Percentiles rank a stretch among this genome's conserved stretches.
These are phyloP conservation scores for Quillaja saponaria DNA, from an alignment of 306 rosid species.

Conservation along the genomic window DNA sequence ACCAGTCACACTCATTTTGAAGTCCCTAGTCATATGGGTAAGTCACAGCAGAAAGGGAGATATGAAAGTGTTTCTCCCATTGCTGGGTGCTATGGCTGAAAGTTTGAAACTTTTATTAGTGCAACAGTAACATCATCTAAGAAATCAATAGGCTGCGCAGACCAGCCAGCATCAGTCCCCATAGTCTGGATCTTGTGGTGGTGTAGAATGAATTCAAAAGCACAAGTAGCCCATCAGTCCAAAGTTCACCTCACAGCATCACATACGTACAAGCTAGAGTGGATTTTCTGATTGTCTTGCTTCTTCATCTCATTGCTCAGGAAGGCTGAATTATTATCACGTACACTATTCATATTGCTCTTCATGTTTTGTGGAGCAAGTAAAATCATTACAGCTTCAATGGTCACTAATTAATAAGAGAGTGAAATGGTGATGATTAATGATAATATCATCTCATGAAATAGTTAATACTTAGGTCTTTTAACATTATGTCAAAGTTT, in stretches of 20 bases:
- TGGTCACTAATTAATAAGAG: constrained; percentile 31
- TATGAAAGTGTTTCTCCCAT: no score
- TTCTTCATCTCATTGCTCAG: constrained; percentile 32
- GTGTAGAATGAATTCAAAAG: constrained; percentile 50
- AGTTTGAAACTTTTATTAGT: not conserved
- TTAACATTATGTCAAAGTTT: no score
- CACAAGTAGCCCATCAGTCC: constrained; percentile 71
- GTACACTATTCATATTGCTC: not conserved
- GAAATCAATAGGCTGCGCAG: constrained; percentile 27
- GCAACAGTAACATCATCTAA: constrained; percentile 51
- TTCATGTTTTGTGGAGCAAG: constrained; percentile 28
- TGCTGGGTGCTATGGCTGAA: no score
- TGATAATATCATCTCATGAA: no score
- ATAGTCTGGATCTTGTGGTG: constrained; percentile 39
- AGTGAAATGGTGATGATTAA: not conserved
- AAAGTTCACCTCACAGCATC: constrained; percentile 36
- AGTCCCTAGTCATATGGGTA: no score
- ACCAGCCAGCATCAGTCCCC: constrained; percentile 39
- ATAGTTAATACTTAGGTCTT: no score
- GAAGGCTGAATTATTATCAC: constrained; percentile 27
- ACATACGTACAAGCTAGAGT: constrained; percentile 16
- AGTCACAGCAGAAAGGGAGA: no score
- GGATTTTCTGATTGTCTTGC: constrained; percentile 24
- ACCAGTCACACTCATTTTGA: not conserved
- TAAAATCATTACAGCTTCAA: constrained; percentile 42